Percentiles rank a stretch among this genome's conserved stretches.
phyloP scores from a whole-genome alignment of 1,284 basidiomycete species.

The Dichomitus squalens region DNA sequence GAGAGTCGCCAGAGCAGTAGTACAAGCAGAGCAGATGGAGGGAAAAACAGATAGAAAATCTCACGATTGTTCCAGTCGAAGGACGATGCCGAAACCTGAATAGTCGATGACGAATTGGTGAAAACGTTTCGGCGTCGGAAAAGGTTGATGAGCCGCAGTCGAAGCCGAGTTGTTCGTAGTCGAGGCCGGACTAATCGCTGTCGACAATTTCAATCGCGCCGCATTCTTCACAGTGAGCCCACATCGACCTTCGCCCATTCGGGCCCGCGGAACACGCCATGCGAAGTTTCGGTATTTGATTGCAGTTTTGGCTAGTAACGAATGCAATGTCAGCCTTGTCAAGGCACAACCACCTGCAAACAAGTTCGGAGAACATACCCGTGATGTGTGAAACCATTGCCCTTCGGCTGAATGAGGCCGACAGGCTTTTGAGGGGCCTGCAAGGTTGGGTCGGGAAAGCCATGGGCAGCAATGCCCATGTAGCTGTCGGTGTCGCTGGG shows the following conservation, averaged over 20 bases:
- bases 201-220: slow-evolving; percentile 87
- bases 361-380: slow-evolving; percentile 54
- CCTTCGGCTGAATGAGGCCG: slow-evolving; percentile 71
- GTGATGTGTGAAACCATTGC: slow-evolving; percentile 59
- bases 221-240: slow-evolving; percentile 85
- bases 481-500: slow-evolving; percentile 49
- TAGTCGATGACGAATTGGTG: neutral
- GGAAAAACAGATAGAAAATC: slow-evolving; percentile 12
- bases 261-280: slow-evolving; percentile 40
- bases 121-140: neutral
- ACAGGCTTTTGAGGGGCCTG: slow-evolving; percentile 41
- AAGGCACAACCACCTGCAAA: slow-evolving; percentile 3
- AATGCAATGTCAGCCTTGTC: slow-evolving; percentile 26
- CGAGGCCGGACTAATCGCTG: slow-evolving; percentile 59
- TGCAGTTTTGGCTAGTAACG: slow-evolving; percentile 59
- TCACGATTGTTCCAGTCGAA: slow-evolving; percentile 3
- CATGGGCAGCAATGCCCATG: slow-evolving; percentile 51
- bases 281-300: slow-evolving; percentile 68
- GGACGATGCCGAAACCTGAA: neutral
- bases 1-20: slow-evolving; percentile 16
- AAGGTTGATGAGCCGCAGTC: neutral
- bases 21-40: slow-evolving; percentile 17
- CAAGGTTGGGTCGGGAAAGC: slow-evolving; percentile 43
- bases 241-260: slow-evolving; percentile 61
- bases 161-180: too few relatives aligned